Conservation (phyloP, 2,329 filamentous ascomycete species). For the Emergomyces pasteurianus region DNA sequence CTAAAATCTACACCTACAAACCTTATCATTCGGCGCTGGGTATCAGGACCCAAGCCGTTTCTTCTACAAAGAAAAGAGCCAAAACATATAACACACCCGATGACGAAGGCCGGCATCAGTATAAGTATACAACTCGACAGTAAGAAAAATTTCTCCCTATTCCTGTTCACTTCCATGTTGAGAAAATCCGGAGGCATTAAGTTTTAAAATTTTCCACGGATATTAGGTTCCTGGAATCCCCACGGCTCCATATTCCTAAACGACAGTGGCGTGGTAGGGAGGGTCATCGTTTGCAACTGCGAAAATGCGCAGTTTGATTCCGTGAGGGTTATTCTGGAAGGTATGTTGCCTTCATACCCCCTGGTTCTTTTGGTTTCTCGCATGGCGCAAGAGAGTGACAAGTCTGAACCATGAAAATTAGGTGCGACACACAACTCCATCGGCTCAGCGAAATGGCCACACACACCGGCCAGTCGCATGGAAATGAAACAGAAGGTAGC, state of each 20-base stretch:
- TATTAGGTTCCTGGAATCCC: neutral
- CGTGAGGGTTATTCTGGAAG: slow-evolving; percentile 2
- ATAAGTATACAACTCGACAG: neutral
- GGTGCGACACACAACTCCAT: neutral
- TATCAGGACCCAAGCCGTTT: neutral
- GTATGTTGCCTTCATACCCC: neutral
- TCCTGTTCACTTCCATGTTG: neutral
- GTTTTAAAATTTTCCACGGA: neutral
- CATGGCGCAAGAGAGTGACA: neutral
- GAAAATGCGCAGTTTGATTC: neutral
- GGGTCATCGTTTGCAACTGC: neutral
- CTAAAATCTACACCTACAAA: too few species aligned
- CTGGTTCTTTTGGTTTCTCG: neutral
- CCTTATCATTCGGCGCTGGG: too few species aligned
- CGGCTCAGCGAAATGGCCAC: neutral
- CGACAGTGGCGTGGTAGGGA: slow-evolving; percentile 2
- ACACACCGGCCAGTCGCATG: slow-evolving; percentile 1
- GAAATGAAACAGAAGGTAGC: slow-evolving; percentile 5
- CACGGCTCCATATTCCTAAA: neutral
- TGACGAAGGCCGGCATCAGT: neutral
- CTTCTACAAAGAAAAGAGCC: neutral
- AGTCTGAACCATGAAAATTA: neutral
- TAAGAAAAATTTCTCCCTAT: neutral
- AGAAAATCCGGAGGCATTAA: neutral
- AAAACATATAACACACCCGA: neutral